A percentile compares a stretch with the other conserved stretches of the same genome.
phyloP scores from a whole-genome alignment of 495 filamentous ascomycete genomes.

The Annulohypoxylon moriforme region DNA sequence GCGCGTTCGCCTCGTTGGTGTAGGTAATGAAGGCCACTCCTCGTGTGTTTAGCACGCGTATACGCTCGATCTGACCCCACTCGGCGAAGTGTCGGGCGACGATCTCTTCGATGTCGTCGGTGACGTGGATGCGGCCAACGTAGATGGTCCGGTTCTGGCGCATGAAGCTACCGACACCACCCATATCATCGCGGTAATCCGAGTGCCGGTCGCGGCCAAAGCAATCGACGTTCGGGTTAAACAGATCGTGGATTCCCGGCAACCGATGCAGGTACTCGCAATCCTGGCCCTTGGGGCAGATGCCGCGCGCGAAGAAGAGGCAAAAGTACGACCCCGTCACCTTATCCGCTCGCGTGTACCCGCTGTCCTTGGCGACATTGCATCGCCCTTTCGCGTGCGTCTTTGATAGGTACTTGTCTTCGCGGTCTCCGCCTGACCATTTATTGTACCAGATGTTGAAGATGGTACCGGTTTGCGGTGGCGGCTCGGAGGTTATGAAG shows the following conservation, averaged over 20 bases:
- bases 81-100: constrained; percentile 92
- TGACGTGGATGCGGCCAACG: constrained; percentile 91
- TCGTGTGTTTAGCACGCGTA: constrained; percentile 86
- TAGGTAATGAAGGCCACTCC: constrained; percentile 88
- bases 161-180: constrained; percentile 90
- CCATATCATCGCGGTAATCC: constrained; percentile 96
- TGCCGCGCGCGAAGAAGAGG: constrained; percentile 84
- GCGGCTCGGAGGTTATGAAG: constrained; percentile 78
- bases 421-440: constrained; percentile 93
- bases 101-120: constrained; percentile 98
- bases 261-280: constrained; percentile 95
- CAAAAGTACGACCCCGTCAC: constrained; percentile 85
- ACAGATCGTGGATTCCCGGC: constrained; percentile 83
- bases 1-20: constrained; percentile 82
- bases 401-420: constrained; percentile 87
- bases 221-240: constrained; percentile 89
- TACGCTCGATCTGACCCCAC: constrained; percentile 91
- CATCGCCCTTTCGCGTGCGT: constrained; percentile 77
- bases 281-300: constrained; percentile 87
- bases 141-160: constrained; percentile 94
- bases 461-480: constrained; percentile 88
- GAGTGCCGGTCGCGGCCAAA: constrained; percentile 90
- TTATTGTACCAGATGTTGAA: constrained; percentile 99
- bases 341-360: constrained; percentile 90
- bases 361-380: constrained; percentile 81